phyloP scores from a whole-genome alignment of 805 yeast species.

The Suhomyces canberraensis region DNA sequence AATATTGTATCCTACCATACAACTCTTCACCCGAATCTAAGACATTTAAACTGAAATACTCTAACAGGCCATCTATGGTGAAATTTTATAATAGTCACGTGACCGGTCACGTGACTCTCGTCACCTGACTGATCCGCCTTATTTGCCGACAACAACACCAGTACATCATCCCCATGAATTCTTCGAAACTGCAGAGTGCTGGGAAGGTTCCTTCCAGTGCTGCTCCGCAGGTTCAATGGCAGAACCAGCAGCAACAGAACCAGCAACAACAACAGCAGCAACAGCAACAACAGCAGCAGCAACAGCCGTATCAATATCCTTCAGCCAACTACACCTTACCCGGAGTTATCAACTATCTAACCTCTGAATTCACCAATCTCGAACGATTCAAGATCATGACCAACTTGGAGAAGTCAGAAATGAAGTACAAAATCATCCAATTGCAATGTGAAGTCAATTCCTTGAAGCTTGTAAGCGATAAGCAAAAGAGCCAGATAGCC shows the following conservation, averaged over 20 bases:
- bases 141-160: background rate
- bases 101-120: too few relatives aligned
- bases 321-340: constrained; percentile 47
- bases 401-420: constrained; percentile 50
- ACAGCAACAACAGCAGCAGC: constrained; percentile 7
- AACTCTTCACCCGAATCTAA: too few relatives aligned
- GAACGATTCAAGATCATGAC: constrained; percentile 44
- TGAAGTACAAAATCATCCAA: constrained; percentile 50
- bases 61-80: too few relatives aligned
- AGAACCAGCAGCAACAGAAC: constrained; percentile 3
- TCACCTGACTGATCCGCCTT: too few relatives aligned
- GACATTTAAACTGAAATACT: too few relatives aligned
- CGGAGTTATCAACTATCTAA: constrained; percentile 57
- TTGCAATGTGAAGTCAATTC: constrained; percentile 52
- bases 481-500: constrained; percentile 37
- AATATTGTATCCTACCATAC: too few relatives aligned
- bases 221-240: constrained; percentile 2
- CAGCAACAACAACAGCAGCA: constrained; percentile 6
- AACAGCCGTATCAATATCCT: constrained; percentile 1
- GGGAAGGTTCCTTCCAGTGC: background rate
- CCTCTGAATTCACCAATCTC: constrained; percentile 52
- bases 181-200: constrained; percentile 1
- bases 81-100: too few relatives aligned
- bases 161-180: background rate
- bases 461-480: constrained; percentile 39